Base-by-base conservation (phyloP, 2,329 filamentous ascomycete genomes). In the Aspergillus floridensis region DNA sequence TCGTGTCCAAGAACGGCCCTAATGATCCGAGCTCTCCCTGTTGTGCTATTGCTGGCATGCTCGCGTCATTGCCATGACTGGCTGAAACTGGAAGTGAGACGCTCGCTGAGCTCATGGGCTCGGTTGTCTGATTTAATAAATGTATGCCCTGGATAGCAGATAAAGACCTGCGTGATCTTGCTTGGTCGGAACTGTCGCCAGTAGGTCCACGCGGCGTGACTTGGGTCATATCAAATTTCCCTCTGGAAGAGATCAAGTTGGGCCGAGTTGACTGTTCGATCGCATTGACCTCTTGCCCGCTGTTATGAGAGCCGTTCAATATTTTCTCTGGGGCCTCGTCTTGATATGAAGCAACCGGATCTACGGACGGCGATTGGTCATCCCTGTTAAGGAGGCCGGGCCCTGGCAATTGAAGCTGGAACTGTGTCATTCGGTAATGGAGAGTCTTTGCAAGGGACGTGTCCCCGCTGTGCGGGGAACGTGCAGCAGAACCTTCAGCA, bases 11-110 rank as follows among this genome's bases (percentile, higher is more conserved):
- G 12, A 73, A 56, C 1, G 68, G 62, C 12, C 65, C 66, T 12
- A 69, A 64, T 48, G 72, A 66, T 1, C 62, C 64, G n/a, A 73
- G 38, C 8, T 65, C 59, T 5, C 66, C 58, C 31, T 65, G 66
- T 10, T 65, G 54, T 63, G 8, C 49, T 22, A 59, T 35, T 51
- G 66, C 58, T 22, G 65, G 26, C 32, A 71, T 66, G 22, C 63
- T 65, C 22, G 70, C 59, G 41, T 64, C 56, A 32, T 57, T 62
- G 26, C 50, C 60, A 35, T 64, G 26, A 10, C 21, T 53, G 26
- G 56, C 19, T 16, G 29, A 54, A 26, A 32, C 51, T 59, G 14
- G 64, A 14, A 21, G 31, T 24, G 32, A 58, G 49, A 4, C 59
- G 24, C 14, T 61, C 50, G 32, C 62, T 58, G 12, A 50, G 16